phyloP scores from a whole-genome alignment of 2,329 filamentous ascomycete genomes.

The Phyllosticta citribraziliensis region DNA sequence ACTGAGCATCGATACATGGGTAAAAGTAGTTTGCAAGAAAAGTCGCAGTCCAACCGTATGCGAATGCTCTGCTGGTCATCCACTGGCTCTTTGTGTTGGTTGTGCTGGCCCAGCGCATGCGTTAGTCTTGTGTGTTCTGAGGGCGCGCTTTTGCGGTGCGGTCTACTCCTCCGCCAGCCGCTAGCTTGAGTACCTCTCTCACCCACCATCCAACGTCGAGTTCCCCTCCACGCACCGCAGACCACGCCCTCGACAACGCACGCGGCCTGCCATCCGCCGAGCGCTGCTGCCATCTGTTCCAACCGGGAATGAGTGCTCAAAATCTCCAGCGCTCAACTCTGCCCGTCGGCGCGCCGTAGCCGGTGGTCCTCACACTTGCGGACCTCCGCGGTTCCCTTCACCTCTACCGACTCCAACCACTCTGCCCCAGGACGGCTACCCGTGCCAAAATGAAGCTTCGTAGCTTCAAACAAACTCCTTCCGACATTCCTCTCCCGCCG shows the following conservation, averaged over 20 bases:
- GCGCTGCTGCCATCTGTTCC: neutral
- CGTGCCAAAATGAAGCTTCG: slow-evolving; percentile 10
- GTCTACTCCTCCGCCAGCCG: slow-evolving; percentile 9
- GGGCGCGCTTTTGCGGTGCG: slow-evolving; percentile 8
- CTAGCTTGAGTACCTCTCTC: slow-evolving; percentile 1
- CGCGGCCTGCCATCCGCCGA: slow-evolving; percentile 1
- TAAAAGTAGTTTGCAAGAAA: neutral
- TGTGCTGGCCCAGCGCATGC: neutral
- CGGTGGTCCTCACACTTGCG: slow-evolving; percentile 6
- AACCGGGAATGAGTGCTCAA: slow-evolving; percentile 4
- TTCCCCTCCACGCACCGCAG: slow-evolving; percentile 3
- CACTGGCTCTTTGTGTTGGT: neutral
- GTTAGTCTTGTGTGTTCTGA: neutral
- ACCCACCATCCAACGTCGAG: slow-evolving; percentile 8
- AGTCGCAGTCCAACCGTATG: neutral
- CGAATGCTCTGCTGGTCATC: neutral
- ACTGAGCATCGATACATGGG: no score
- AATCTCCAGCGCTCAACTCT: slow-evolving; percentile 2
- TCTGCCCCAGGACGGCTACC: neutral
- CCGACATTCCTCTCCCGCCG: slow-evolving; percentile 9
- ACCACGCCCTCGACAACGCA: slow-evolving; percentile 1
- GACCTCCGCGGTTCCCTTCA: slow-evolving; percentile 9
- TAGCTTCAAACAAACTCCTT: slow-evolving; percentile 8
- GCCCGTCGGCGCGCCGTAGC: slow-evolving; percentile 10
- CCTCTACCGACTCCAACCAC: slow-evolving; percentile 1